Base-by-base conservation (phyloP, 2,329 filamentous ascomycete genomes). In the Diaporthe sp. region DNA sequence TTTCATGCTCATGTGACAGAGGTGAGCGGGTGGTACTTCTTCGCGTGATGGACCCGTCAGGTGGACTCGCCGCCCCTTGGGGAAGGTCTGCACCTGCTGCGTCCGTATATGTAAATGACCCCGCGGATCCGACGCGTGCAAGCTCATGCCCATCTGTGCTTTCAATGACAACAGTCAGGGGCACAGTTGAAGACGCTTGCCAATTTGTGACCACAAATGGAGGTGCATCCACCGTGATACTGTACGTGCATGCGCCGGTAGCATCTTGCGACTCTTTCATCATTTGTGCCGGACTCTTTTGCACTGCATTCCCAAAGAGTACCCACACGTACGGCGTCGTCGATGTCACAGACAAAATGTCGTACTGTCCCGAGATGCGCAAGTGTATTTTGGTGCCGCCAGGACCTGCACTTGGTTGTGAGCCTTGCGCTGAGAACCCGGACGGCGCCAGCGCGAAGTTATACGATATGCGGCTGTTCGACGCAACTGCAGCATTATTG, bases 301-400 rank as follows among this genome's bases (percentile, higher is more conserved):
- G 91, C n/a, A 63, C 66, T 12, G 74, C 71, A 30, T 89, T 88
- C n/a, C 94, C 95, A 83, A 98, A 97, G 61, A 92, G 89, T 71
- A 98, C 83, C 77, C 85, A 92, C 79, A 94, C 92, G 68, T 87
- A 87, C 2, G 88, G 86, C 71, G 85, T 80, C 55, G 86, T 88
- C 74, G 87, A 88, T 42, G 87, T 88, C 82, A 92, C 89, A 73
- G 84, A 81, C 76, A 88, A 83, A 75, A 97, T 84, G 80, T 97
- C 93, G 84, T 94, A 94, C 75, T 92, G 89, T 56, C 93, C 93
- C 70, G 92, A 91, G 39, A 97, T 89, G 81, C 94, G 93, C 77
- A 98, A 88, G 75, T 90, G 88, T 13, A 98, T 86, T 79, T 92
- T 92, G 27, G 93, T 93, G 71, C 94, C 93, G 80, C 90, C 88